Conservation (phyloP, 2,329 filamentous ascomycete species). For the Sporothrix pallida region DNA sequence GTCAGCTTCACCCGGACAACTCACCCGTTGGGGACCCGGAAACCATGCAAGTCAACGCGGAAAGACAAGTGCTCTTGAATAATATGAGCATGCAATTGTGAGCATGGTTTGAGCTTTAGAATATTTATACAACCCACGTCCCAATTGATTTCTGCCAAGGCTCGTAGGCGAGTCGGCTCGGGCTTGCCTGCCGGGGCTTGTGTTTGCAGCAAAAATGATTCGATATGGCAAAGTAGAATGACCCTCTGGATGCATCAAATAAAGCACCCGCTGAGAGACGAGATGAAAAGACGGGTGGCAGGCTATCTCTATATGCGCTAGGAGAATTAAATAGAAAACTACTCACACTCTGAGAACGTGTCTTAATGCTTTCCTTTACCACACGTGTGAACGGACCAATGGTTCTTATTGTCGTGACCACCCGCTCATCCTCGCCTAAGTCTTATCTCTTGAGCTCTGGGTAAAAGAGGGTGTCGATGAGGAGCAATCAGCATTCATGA, state of each 20-base stretch:
- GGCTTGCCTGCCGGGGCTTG: background rate
- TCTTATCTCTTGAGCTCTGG: background rate
- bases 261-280: background rate
- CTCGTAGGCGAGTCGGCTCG: background rate
- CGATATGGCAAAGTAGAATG: background rate
- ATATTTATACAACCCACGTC: background rate
- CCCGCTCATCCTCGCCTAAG: background rate
- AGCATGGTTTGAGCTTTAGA: background rate
- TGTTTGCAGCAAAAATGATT: background rate
- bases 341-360: background rate
- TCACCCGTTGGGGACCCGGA: background rate
- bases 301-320: background rate
- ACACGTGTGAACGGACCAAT: background rate
- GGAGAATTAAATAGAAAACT: background rate
- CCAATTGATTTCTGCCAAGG: background rate
- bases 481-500: too few species aligned
- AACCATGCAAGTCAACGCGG: background rate
- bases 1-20: background rate
- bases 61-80: background rate
- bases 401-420: background rate
- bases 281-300: background rate
- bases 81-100: background rate
- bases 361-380: background rate
- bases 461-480: background rate
- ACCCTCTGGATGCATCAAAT: background rate